Evolutionary conservation across 2,329 filamentous ascomycete species (phyloP).

Genomic region (Diaporthe sp.): DNA sequence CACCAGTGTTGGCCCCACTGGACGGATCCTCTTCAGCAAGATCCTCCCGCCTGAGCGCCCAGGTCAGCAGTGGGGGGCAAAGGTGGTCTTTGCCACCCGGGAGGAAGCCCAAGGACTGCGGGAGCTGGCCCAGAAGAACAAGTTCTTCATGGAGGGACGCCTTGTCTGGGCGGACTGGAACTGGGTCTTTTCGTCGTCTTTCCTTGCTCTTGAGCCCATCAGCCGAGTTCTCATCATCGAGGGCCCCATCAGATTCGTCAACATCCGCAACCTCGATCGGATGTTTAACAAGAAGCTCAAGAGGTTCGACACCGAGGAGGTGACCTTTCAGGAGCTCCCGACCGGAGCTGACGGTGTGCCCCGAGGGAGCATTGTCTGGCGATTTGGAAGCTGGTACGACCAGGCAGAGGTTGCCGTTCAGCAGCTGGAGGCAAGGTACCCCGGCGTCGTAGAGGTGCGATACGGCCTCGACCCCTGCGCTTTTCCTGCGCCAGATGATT

Average conservation of each 20-base stretch:
- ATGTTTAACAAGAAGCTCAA: background rate
- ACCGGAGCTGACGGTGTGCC: background rate
- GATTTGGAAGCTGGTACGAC: constrained; percentile 28
- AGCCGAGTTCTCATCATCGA: constrained; percentile 14
- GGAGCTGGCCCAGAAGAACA: background rate
- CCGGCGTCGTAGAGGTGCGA: background rate
- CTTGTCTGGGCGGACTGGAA: constrained; percentile 3
- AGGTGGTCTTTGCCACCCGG: constrained; percentile 10
- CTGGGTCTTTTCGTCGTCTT: background rate
- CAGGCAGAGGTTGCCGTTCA: constrained; percentile 23
- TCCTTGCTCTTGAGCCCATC: background rate
- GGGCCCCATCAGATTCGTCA: background rate
- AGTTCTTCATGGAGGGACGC: background rate
- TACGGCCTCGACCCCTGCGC: constrained; percentile 25
- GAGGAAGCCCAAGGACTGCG: constrained; percentile 1
- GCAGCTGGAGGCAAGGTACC: background rate
- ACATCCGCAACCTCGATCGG: background rate
- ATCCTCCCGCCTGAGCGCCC: background rate
- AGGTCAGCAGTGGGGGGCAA: background rate
- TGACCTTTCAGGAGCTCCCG: background rate
- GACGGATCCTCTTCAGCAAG: constrained; percentile 15
- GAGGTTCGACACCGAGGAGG: background rate
- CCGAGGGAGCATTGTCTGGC: constrained; percentile 1
- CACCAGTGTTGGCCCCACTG: constrained; percentile 24
- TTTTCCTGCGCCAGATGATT: background rate